phyloP scores from a whole-genome alignment of 208 protist genomes.

The Leishmania mexicana region DNA sequence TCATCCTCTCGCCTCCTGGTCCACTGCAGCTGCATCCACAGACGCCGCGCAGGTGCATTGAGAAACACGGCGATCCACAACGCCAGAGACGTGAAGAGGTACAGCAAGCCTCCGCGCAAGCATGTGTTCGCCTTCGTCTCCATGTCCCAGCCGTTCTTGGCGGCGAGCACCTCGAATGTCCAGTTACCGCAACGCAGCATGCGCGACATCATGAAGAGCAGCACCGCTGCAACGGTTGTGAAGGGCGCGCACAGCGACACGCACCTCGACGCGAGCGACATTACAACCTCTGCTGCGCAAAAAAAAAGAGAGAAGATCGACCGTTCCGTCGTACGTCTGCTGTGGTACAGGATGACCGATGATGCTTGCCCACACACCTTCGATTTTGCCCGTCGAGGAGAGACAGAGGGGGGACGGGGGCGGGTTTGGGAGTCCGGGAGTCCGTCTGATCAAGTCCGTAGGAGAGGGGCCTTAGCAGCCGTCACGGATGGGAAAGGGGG shows the following conservation, averaged over 20 bases:
- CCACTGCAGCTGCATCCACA: conserved; percentile 24
- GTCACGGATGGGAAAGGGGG: neutral
- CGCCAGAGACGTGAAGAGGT: conserved; percentile 40
- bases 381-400: neutral
- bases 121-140: conserved; percentile 55
- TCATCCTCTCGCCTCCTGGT: conserved; percentile 5
- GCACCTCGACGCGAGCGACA: conserved; percentile 20
- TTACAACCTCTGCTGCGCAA: neutral
- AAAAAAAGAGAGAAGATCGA: neutral
- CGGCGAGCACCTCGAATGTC: conserved; percentile 74
- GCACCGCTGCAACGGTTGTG: conserved; percentile 30
- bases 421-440: neutral
- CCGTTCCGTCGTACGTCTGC: neutral
- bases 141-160: conserved; percentile 61
- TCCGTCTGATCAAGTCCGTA: neutral
- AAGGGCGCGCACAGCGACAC: conserved; percentile 37
- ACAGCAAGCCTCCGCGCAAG: conserved; percentile 50
- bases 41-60: conserved; percentile 9
- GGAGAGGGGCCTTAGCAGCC: neutral
- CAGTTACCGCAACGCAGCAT: conserved; percentile 46
- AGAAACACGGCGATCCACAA: conserved; percentile 33
- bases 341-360: neutral
- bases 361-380: neutral
- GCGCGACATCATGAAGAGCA: conserved; percentile 42
- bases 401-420: too few species aligned